Conservation (phyloP, 2,329 filamentous ascomycete genomes). For the Cladosporium sp. region DNA sequence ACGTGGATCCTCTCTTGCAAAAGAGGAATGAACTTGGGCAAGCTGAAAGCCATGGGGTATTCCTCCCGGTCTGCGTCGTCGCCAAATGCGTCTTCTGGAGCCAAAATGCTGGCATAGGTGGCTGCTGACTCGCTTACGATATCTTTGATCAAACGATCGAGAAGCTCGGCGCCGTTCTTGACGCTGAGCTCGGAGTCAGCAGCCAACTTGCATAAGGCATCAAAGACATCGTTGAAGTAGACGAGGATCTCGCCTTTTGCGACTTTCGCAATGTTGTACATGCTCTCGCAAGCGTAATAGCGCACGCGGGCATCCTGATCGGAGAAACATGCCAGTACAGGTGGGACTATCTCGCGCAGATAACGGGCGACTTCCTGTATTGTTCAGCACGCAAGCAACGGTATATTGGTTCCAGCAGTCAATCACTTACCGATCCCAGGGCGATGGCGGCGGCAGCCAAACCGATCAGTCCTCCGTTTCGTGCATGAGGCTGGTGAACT, state of each 20-base stretch:
- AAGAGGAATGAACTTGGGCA: constrained; percentile 84
- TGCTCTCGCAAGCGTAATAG: constrained; percentile 98
- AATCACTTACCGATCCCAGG: constrained; percentile 68
- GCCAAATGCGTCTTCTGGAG: constrained; percentile 40
- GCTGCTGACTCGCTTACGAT: constrained; percentile 93
- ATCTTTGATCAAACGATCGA: constrained; percentile 92
- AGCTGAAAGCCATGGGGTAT: constrained; percentile 85
- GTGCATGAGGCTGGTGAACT: constrained; percentile 90
- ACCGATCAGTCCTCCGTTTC: constrained; percentile 94
- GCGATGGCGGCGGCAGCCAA: constrained; percentile 94
- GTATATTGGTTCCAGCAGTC: constrained; percentile 19
- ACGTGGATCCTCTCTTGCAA: constrained; percentile 92
- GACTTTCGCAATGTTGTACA: constrained; percentile 99
- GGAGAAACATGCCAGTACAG: constrained; percentile 93
- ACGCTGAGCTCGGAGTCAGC: constrained; percentile 95
- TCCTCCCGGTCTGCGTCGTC: constrained; percentile 35
- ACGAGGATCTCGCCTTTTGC: constrained; percentile 95
- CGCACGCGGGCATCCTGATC: constrained; percentile 96
- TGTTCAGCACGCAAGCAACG: constrained; percentile 16
- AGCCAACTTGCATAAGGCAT: constrained; percentile 92
- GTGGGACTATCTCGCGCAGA: constrained; percentile 88
- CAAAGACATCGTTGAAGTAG: constrained; percentile 98
- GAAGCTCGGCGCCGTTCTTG: constrained; percentile 92
- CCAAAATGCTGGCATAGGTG: constrained; percentile 85
- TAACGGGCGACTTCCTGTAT: constrained; percentile 83